Conservation (phyloP, 2,329 filamentous ascomycete genomes). For the Lomentospora prolificans region DNA sequence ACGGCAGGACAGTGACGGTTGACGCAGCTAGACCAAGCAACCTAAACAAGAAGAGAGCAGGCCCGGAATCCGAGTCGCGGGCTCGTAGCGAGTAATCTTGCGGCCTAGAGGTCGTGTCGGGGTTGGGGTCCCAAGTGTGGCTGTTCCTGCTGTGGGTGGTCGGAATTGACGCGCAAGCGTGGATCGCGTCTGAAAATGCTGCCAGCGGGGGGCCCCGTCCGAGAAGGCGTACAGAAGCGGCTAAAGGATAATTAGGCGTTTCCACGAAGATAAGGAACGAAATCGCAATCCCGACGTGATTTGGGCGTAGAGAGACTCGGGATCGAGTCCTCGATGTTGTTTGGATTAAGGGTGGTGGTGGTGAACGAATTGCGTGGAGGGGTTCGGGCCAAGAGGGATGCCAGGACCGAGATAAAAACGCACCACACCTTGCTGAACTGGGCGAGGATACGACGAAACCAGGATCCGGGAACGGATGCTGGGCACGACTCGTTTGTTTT, state of each 20-base stretch:
- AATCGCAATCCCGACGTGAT: background rate
- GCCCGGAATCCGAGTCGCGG: background rate
- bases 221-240: background rate
- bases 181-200: background rate
- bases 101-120: background rate
- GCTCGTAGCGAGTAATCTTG: background rate
- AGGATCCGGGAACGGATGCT: background rate
- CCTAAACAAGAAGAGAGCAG: background rate
- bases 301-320: background rate
- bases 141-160: background rate
- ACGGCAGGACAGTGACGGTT: too few species aligned
- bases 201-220: background rate
- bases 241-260: background rate
- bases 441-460: background rate
- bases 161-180: background rate
- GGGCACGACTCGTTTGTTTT: background rate
- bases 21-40: background rate
- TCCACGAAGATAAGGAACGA: background rate
- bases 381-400: background rate
- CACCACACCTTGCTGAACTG: background rate
- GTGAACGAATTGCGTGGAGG: slow-evolving; percentile 1
- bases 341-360: background rate
- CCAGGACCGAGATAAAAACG: background rate
- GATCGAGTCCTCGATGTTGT: background rate
- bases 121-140: background rate